A percentile compares a stretch with the other conserved stretches of the same genome.
Conservation (phyloP, 495 filamentous ascomycete genomes). For the Schizothecium vesticola region DNA sequence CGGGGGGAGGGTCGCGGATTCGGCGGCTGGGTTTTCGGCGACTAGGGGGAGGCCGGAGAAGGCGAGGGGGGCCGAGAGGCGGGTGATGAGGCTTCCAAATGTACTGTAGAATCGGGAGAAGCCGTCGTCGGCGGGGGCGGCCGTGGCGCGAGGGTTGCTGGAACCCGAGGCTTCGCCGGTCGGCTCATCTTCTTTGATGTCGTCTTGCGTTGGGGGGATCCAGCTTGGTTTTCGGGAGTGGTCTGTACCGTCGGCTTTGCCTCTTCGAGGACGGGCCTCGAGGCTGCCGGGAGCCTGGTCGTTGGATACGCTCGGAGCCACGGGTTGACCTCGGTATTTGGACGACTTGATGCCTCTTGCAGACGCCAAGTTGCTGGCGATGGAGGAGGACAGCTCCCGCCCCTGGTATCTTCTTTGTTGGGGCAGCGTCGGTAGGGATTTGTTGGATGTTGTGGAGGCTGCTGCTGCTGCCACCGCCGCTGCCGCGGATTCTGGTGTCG, state of each 20-base stretch:
- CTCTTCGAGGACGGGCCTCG: slow-evolving; percentile 48
- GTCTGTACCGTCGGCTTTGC: slow-evolving; percentile 33
- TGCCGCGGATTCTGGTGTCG: slow-evolving; percentile 17
- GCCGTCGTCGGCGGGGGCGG: slow-evolving; percentile 56
- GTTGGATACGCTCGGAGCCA: slow-evolving; percentile 64
- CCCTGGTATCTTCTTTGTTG: slow-evolving; percentile 48
- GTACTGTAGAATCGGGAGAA: slow-evolving; percentile 88
- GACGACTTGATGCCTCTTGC: slow-evolving; percentile 74
- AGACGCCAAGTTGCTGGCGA: slow-evolving; percentile 85
- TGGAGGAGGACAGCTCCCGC: slow-evolving; percentile 73
- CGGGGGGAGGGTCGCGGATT: slow-evolving; percentile 18
- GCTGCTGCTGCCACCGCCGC: slow-evolving; percentile 23
- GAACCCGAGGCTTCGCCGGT: slow-evolving; percentile 20
- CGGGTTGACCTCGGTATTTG: slow-evolving; percentile 56
- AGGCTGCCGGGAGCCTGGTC: slow-evolving; percentile 72
- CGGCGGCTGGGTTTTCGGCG: slow-evolving; percentile 43
- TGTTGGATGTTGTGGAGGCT: slow-evolving; percentile 18
- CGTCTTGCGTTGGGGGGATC: slow-evolving; percentile 29
- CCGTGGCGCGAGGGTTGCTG: background rate
- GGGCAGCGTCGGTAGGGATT: slow-evolving; percentile 43
- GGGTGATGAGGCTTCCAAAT: slow-evolving; percentile 75
- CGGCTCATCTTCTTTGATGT: slow-evolving; percentile 21
- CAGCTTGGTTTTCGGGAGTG: slow-evolving; percentile 40
- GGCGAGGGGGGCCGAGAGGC: slow-evolving; percentile 80
- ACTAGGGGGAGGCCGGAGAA: slow-evolving; percentile 84